Evolutionary conservation across 106 monocot genomes (phyloP).

Genomic region (Dendrobium catenatum): DNA sequence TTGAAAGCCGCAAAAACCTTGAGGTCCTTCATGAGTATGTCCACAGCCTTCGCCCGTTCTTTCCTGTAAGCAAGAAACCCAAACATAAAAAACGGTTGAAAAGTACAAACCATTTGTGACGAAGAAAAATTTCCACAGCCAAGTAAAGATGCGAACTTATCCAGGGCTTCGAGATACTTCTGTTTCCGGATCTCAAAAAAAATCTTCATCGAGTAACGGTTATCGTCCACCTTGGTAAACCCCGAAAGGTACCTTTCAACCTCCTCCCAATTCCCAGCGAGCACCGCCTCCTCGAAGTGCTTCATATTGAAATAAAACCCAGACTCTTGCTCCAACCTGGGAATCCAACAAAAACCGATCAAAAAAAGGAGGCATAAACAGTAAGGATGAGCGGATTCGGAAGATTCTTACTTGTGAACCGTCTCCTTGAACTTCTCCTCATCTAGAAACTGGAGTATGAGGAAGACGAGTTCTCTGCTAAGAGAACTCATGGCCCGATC

Average conservation of each 20-base stretch:
- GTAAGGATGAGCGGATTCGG: neutral
- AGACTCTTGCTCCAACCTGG: constrained; percentile 56
- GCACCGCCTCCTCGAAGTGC: constrained; percentile 46
- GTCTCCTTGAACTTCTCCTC: constrained; percentile 33
- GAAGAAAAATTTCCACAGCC: neutral
- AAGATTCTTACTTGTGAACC: constrained; percentile 20
- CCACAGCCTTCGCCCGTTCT: constrained; percentile 54
- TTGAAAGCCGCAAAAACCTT: constrained; percentile 47
- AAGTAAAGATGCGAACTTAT: constrained; percentile 22
- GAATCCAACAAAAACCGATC: constrained; percentile 1
- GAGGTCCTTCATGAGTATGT: constrained; percentile 51
- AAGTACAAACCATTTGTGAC: neutral
- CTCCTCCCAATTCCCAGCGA: constrained; percentile 47
- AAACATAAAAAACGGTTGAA: neutral
- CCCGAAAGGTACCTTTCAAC: constrained; percentile 45
- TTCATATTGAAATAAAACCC: constrained; percentile 61
- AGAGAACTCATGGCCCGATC: constrained; percentile 8
- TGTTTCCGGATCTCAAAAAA: constrained; percentile 61
- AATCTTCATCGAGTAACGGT: constrained; percentile 53
- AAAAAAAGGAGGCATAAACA: neutral
- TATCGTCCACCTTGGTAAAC: constrained; percentile 59
- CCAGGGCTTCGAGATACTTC: constrained; percentile 57
- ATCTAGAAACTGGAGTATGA: constrained; percentile 28
- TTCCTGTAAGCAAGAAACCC: constrained; percentile 16
- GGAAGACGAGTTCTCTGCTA: constrained; percentile 25